Conservation (phyloP, 148 eudicot genomes). For the Polygonum maritimum region DNA sequence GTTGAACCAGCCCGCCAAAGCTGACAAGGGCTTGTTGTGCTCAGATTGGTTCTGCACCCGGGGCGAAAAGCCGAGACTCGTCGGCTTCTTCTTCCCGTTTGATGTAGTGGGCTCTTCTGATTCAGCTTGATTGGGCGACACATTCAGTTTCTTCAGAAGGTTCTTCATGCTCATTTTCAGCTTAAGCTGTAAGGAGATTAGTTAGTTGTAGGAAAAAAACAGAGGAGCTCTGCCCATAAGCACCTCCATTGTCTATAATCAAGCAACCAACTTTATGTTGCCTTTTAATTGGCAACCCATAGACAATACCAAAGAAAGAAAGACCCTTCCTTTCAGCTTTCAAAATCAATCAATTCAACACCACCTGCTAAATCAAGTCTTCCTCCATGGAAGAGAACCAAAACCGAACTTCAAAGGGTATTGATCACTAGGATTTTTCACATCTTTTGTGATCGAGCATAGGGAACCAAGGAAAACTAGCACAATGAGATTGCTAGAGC, state of each 20-base stretch:
- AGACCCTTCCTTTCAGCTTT: not conserved
- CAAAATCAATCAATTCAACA: slow-evolving; percentile 7
- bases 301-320: not conserved
- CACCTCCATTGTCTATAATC: slow-evolving; percentile 42
- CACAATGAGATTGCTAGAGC: not conserved
- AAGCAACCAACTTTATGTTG: slow-evolving; percentile 13
- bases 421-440: not conserved
- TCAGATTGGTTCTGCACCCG: slow-evolving; percentile 29
- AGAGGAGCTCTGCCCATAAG: slow-evolving; percentile 33
- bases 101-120: slow-evolving; percentile 57
- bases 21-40: slow-evolving; percentile 43
- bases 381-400: not conserved
- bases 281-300: not conserved
- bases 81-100: slow-evolving; percentile 27
- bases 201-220: slow-evolving; percentile 26
- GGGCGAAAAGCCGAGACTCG: slow-evolving; percentile 26
- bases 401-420: not conserved
- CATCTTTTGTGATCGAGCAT: not conserved
- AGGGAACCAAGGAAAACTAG: not conserved
- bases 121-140: slow-evolving; percentile 48
- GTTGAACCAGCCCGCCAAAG: slow-evolving; percentile 74
- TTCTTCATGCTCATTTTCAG: slow-evolving; percentile 54
- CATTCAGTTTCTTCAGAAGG: slow-evolving; percentile 74
- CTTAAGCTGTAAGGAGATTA: slow-evolving; percentile 8
- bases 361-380: slow-evolving; percentile 3